Percentiles rank a stretch among this genome's conserved stretches.
These are phyloP conservation scores for Verticillium nubilum DNA, from an alignment of 2,329 filamentous ascomycete species.

Conservation along the genomic window DNA sequence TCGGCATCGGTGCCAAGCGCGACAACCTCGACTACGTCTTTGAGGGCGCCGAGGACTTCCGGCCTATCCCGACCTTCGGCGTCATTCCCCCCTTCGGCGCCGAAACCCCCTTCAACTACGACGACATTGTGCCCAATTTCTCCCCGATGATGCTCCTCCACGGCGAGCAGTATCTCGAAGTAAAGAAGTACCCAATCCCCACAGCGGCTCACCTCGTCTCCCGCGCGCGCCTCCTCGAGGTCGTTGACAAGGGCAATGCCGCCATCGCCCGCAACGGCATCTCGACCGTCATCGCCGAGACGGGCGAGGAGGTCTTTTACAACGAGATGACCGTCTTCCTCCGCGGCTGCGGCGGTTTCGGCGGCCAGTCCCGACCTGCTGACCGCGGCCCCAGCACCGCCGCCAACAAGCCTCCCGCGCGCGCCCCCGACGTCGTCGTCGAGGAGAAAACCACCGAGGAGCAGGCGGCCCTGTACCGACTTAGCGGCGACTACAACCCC, in stretches of 20 bases:
- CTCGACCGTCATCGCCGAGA: conserved; percentile 78
- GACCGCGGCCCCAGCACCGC: conserved; percentile 81
- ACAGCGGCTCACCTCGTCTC: conserved; percentile 74
- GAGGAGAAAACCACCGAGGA: conserved; percentile 85
- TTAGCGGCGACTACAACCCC: conserved; percentile 94
- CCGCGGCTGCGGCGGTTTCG: conserved; percentile 85
- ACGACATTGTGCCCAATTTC: conserved; percentile 90
- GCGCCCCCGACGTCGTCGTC: conserved; percentile 73
- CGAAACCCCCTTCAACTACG: conserved; percentile 70
- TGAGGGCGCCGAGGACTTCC: conserved; percentile 88
- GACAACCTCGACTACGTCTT: conserved; percentile 84
- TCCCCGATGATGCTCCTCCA: conserved; percentile 98
- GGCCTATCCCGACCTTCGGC: conserved; percentile 89
- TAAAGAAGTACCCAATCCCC: conserved; percentile 86
- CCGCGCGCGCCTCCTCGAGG: conserved; percentile 79
- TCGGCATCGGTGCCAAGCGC: conserved; percentile 87
- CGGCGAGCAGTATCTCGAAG: conserved; percentile 96
- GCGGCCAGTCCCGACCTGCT: conserved; percentile 68
- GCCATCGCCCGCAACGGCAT: conserved; percentile 76
- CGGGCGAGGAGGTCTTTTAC: conserved; percentile 90
- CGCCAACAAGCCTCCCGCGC: conserved; percentile 70
- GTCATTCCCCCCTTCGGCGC: conserved; percentile 93
- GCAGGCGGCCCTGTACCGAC: conserved; percentile 87
- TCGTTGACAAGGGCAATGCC: conserved; percentile 90
- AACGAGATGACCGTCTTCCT: conserved; percentile 92